A percentile compares a stretch with the other conserved stretches of the same genome.
Conservation (phyloP, 163 green algal genomes). For the Coccomyxa subellipsoidea region DNA sequence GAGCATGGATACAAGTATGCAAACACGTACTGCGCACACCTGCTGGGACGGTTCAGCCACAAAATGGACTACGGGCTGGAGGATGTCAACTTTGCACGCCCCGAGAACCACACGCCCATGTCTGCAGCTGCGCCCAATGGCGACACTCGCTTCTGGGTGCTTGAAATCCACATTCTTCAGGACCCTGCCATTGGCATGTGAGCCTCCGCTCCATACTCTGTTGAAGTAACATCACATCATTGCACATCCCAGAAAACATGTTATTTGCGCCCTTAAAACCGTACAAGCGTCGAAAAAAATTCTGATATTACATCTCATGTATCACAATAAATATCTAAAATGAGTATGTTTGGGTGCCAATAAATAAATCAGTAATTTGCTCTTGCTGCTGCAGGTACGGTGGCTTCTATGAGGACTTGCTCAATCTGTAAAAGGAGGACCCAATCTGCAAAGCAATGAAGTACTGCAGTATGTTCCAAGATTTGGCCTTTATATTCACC, state of each 20-base stretch:
- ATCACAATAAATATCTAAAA: too few relatives aligned
- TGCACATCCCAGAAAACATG: not conserved
- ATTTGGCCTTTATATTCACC: too few relatives aligned
- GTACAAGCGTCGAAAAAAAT: not conserved
- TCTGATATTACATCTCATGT: too few relatives aligned
- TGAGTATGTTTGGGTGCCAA: not conserved
- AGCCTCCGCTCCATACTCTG: not conserved
- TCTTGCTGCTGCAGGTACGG: slow-evolving; percentile 3
- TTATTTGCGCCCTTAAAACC: not conserved
- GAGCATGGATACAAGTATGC: slow-evolving; percentile 25
- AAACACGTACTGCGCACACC: slow-evolving; percentile 23
- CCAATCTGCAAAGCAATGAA: too few relatives aligned
- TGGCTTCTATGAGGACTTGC: slow-evolving; percentile 17
- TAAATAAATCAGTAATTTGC: not conserved
- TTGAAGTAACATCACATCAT: not conserved
- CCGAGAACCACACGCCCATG: slow-evolving; percentile 22
- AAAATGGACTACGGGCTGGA: slow-evolving; percentile 3
- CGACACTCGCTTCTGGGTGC: slow-evolving; percentile 16
- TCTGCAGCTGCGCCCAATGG: slow-evolving; percentile 12
- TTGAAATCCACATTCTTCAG: slow-evolving; percentile 29
- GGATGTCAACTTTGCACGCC: slow-evolving; percentile 23
- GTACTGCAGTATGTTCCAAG: too few relatives aligned
- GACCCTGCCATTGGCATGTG: slow-evolving; percentile 25
- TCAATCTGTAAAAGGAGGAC: slow-evolving; percentile 14
- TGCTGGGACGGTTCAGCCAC: slow-evolving; percentile 17